Conservation (phyloP, 1,284 basidiomycete genomes). For the Neotropicomus parvogracilis region DNA sequence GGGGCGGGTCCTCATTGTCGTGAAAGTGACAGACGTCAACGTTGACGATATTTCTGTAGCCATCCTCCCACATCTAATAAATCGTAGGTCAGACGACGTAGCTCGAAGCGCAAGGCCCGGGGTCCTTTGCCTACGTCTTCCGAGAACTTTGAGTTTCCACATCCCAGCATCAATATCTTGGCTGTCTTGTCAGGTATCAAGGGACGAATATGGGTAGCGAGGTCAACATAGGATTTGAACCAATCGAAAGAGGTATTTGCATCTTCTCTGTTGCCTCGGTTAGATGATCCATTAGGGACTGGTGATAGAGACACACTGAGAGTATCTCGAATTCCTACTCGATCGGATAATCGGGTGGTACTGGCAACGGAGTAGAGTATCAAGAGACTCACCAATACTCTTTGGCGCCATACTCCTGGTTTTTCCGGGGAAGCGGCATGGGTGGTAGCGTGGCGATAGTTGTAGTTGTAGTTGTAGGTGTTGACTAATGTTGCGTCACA, state of each 20-base stretch:
- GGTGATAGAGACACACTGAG: slow-evolving; percentile 17
- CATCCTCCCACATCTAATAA: slow-evolving; percentile 84
- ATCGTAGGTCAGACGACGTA: neutral
- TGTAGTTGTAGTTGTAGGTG: too few species aligned
- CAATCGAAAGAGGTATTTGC: slow-evolving; percentile 76
- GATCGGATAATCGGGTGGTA: neutral
- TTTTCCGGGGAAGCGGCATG: slow-evolving; percentile 23
- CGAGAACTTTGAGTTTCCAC: slow-evolving; percentile 83
- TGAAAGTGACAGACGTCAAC: slow-evolving; percentile 57
- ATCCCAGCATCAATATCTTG: slow-evolving; percentile 84
- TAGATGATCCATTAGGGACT: neutral
- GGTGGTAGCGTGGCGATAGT: too few species aligned
- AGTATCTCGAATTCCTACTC: slow-evolving; percentile 30
- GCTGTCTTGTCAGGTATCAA: slow-evolving; percentile 64
- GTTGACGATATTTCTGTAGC: slow-evolving; percentile 82
- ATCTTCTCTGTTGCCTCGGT: slow-evolving; percentile 47
- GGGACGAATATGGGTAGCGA: slow-evolving; percentile 55
- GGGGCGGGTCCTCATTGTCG: neutral
- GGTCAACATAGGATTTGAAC: slow-evolving; percentile 75
- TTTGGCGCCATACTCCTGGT: slow-evolving; percentile 28
- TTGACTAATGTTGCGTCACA: too few species aligned
- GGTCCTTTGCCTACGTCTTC: slow-evolving; percentile 52
- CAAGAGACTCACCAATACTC: slow-evolving; percentile 28
- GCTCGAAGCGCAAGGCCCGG: neutral
- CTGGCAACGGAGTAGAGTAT: neutral